A percentile compares a stretch with the other conserved stretches of the same genome.
These are phyloP conservation scores for Dimargaris cristalligena DNA, from an alignment of 192 early-diverging fungal genomes.

Conservation along the genomic window DNA sequence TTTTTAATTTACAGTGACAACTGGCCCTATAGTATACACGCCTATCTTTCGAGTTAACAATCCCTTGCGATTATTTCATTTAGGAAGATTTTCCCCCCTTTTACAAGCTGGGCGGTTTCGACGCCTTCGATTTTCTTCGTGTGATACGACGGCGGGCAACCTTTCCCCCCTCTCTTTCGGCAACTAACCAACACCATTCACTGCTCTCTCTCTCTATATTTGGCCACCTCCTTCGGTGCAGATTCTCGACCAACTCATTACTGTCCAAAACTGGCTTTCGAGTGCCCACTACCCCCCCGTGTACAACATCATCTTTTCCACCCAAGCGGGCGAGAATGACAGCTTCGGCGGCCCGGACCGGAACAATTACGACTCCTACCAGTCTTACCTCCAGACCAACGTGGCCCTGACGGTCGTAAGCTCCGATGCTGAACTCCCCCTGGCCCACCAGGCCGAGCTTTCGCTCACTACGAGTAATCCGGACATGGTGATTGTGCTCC, in stretches of 20 bases:
- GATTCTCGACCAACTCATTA: neutral
- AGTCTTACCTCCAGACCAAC: neutral
- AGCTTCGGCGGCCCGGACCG: neutral
- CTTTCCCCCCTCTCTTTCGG: neutral
- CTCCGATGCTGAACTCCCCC: neutral
- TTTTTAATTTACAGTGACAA: too few relatives aligned
- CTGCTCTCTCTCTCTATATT: neutral
- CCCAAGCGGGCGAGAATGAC: neutral
- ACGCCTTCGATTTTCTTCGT: neutral
- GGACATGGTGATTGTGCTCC: neutral
- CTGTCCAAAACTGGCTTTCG: neutral
- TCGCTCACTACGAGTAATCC: neutral
- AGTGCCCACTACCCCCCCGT: neutral
- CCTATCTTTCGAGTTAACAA: neutral
- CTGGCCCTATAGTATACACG: too few relatives aligned
- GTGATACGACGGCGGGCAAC: neutral
- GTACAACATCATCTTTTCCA: constrained; percentile 1
- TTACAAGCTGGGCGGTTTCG: neutral
- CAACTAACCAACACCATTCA: neutral
- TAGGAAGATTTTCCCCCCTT: neutral
- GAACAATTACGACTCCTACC: neutral
- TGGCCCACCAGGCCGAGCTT: neutral
- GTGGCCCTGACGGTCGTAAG: neutral
- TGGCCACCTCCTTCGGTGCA: neutral
- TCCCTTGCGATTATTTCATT: neutral